phyloP scores from a whole-genome alignment of 2,329 filamentous ascomycete species.

The Fusarium circinatum region DNA sequence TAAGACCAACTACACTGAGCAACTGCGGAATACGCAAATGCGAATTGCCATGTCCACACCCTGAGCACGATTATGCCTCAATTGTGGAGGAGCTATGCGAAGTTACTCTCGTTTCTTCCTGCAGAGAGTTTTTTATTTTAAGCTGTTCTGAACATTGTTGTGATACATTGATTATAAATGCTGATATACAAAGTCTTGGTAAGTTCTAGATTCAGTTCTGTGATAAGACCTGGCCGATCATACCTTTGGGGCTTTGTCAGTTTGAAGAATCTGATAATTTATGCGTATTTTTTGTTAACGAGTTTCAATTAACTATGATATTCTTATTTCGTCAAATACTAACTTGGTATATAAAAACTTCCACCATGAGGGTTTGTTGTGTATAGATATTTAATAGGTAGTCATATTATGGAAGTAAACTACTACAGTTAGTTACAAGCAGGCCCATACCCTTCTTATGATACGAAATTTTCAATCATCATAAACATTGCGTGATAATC shows the following conservation, averaged over 20 bases:
- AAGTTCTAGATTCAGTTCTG: neutral
- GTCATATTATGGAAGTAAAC: neutral
- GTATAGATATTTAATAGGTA: neutral
- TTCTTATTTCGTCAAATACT: neutral
- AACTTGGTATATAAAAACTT: neutral
- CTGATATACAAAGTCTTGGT: neutral
- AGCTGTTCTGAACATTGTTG: neutral
- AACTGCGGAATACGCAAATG: constrained; percentile 29
- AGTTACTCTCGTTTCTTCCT: neutral
- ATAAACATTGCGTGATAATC: neutral
- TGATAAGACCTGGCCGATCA: neutral
- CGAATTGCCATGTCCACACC: constrained; percentile 4
- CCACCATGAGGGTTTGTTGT: neutral
- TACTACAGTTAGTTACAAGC: neutral
- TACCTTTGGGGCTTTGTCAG: neutral
- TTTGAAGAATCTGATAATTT: neutral
- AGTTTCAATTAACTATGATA: neutral
- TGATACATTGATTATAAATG: neutral
- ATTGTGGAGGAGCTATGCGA: neutral
- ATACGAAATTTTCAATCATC: neutral
- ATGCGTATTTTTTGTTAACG: neutral
- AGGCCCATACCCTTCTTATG: neutral
- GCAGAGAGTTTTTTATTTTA: neutral
- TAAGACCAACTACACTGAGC: constrained; percentile 21
- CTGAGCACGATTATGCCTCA: constrained; percentile 18